Conservation (phyloP, 169 alveolate species). For the Babesia ovis region DNA sequence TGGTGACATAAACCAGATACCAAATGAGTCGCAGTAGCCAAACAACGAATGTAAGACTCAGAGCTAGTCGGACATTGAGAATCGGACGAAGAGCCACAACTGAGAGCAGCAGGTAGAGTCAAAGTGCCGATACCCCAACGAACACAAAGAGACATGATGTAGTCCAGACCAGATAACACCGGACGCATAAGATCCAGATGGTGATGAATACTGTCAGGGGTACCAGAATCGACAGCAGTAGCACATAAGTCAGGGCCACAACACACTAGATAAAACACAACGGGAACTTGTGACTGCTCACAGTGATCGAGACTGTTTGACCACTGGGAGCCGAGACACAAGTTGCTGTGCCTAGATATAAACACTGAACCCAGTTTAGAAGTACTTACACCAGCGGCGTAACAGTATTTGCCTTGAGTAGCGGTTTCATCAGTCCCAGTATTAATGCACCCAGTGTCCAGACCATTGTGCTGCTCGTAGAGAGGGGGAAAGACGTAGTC, state of each 20-base stretch:
- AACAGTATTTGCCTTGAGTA: neutral
- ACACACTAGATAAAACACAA: constrained; percentile 55
- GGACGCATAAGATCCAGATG: constrained; percentile 27
- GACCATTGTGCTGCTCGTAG: constrained; percentile 21
- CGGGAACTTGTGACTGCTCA: constrained; percentile 25
- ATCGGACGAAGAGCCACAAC: constrained; percentile 35
- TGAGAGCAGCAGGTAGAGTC: constrained; percentile 61
- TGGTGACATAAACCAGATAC: constrained; percentile 25
- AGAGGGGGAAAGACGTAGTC: constrained; percentile 50
- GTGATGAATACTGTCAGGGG: constrained; percentile 34
- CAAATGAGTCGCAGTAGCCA: constrained; percentile 59
- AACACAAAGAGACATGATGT: constrained; percentile 27
- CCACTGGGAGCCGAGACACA: constrained; percentile 35
- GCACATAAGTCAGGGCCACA: constrained; percentile 11
- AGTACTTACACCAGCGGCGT: constrained; percentile 7
- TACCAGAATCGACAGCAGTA: constrained; percentile 9
- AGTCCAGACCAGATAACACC: constrained; percentile 36
- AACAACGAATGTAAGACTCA: constrained; percentile 44
- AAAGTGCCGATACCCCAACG: constrained; percentile 33
- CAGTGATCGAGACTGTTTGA: constrained; percentile 10
- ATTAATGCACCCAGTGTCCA: neutral
- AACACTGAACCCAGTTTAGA: constrained; percentile 9
- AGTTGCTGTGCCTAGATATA: constrained; percentile 31
- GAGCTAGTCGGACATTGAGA: neutral
- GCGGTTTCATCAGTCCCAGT: neutral